These are phyloP conservation scores for Puya raimondii DNA, from an alignment of 176 grass and related monocot genomes.

Conservation along the genomic window DNA sequence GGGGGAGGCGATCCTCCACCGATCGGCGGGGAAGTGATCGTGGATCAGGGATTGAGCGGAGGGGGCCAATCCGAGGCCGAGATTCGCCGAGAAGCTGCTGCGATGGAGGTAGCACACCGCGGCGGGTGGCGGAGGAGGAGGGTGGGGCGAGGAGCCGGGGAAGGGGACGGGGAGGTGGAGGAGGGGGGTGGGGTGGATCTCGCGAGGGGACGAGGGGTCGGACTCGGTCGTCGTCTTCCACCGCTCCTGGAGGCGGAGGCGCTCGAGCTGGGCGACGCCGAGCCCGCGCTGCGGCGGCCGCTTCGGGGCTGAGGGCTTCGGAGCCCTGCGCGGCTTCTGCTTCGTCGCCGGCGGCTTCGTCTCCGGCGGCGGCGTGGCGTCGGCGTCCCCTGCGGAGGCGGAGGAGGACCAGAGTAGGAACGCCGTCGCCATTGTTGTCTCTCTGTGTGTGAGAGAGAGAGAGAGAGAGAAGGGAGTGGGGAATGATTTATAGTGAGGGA, in stretches of 20 bases:
- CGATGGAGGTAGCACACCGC: slow-evolving; percentile 14
- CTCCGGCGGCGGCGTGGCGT: neutral
- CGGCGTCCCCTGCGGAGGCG: neutral
- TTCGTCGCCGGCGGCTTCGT: slow-evolving; percentile 1
- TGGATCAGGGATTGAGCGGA: slow-evolving; percentile 7
- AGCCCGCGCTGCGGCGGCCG: slow-evolving; percentile 58
- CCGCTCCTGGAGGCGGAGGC: slow-evolving; percentile 47
- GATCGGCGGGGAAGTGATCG: slow-evolving; percentile 29
- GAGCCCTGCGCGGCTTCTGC: slow-evolving; percentile 2
- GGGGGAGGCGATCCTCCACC: slow-evolving; percentile 20
- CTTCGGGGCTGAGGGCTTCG: slow-evolving; percentile 12
- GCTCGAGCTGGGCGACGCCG: slow-evolving; percentile 69
- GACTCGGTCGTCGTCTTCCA: slow-evolving; percentile 23
- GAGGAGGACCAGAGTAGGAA: slow-evolving; percentile 25
- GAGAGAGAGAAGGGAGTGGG: neutral
- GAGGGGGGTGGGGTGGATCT: neutral
- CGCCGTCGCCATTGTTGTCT: slow-evolving; percentile 8
- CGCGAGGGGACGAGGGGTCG: neutral
- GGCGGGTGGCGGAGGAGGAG: neutral
- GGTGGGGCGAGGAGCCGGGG: slow-evolving; percentile 3
- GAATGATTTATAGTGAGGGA: slow-evolving; percentile 11
- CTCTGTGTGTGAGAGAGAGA: slow-evolving; percentile 17
- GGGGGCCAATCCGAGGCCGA: neutral
- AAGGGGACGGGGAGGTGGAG: neutral
- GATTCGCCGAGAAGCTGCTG: neutral